Base-by-base conservation (phyloP, 768 basidiomycete species). In the Boletus rufocinnamomeus region DNA sequence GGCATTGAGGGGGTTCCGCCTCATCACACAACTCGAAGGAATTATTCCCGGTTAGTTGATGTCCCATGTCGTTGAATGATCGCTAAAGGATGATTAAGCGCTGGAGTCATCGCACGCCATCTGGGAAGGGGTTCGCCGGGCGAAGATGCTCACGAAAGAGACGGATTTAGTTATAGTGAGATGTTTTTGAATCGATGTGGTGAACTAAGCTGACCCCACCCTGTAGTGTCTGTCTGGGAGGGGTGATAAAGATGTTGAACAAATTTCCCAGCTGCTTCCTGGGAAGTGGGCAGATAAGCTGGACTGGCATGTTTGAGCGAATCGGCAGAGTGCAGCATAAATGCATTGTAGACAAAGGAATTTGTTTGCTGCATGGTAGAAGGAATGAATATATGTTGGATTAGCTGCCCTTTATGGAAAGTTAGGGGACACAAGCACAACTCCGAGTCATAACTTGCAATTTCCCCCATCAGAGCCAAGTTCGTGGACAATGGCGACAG, bases 211-310 rank as follows among this genome's bases (percentile, higher is more conserved):
- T 66, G 25, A 66, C 54, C 25, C 23, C 5, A 19, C 10, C 19
- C 44, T 25, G 27, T 58, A 95, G 92, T 97, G 94, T 68, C 78
- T 98, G 52, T 95, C 93, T 54, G 96, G 96, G 50, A 86, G 96
- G 61, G 97, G 97, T 19, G 95, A 98, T 75, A 98, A 98, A 75
- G 96, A 99, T 69, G 97, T 99, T 4, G 91, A 96, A 64, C 91
- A 98, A 69, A 95, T 99, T 57, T 94, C 90, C n/a, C 78, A 95
- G 66, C 78, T 98, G 41, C 79, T 99, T 55, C 96, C 96, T 13
- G 82, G 83, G 56, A 91, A 96, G 75, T 98, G 95, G 96, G 94
- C 91, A 13, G 89, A 97, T 67, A 86, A 76, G 64, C 82, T 98
- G 37, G 91, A 95, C 79, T 98, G 96, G 96, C 93, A 95, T 66